A percentile compares a stretch with the other conserved stretches of the same genome.
Evolutionary conservation across 306 rosid species (phyloP).

Genomic region (Cicer pinnatifidum): DNA sequence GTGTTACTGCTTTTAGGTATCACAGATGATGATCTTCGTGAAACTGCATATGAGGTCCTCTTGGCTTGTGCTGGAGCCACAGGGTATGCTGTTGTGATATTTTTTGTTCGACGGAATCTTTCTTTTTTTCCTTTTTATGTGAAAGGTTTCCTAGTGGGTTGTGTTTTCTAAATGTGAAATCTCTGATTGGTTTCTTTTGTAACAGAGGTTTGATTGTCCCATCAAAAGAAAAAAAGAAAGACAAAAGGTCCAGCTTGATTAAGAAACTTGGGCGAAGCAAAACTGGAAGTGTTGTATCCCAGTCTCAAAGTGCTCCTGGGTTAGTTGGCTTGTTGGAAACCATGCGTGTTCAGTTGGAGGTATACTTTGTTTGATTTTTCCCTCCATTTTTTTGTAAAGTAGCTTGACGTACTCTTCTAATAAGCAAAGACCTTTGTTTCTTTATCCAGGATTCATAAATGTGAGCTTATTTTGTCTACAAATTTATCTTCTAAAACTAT

Average conservation of each 20-base stretch:
- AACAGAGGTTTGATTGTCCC: constrained; percentile 96
- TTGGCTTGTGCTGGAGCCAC: constrained; percentile 99
- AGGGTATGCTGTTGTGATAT: constrained; percentile 63
- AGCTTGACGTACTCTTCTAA: constrained; percentile 4
- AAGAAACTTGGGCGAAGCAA: constrained; percentile 97
- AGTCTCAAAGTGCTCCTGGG: constrained; percentile 84
- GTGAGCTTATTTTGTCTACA: constrained; percentile 21
- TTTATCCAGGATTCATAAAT: constrained; percentile 15
- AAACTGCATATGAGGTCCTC: constrained; percentile 89
- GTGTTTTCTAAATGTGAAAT: constrained; percentile 31
- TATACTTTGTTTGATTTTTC: constrained; percentile 46
- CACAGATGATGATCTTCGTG: constrained; percentile 90
- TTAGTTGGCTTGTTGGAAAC: constrained; percentile 90
- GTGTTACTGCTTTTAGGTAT: constrained; percentile 63
- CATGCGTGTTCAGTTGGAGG: constrained; percentile 99
- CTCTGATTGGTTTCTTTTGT: constrained; percentile 30
- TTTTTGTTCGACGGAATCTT: constrained; percentile 29
- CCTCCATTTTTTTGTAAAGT: constrained; percentile 11
- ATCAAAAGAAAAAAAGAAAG: constrained; percentile 92
- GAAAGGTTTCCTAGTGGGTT: constrained; percentile 26
- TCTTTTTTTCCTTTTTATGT: constrained; percentile 28
- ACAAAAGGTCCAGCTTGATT: constrained; percentile 78
- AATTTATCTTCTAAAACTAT: constrained; percentile 28
- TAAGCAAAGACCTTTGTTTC: constrained; percentile 17
- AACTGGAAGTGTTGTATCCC: constrained; percentile 72